phyloP scores from a whole-genome alignment of 73 alveolate genomes.

The Paramecium pentaurelia region DNA sequence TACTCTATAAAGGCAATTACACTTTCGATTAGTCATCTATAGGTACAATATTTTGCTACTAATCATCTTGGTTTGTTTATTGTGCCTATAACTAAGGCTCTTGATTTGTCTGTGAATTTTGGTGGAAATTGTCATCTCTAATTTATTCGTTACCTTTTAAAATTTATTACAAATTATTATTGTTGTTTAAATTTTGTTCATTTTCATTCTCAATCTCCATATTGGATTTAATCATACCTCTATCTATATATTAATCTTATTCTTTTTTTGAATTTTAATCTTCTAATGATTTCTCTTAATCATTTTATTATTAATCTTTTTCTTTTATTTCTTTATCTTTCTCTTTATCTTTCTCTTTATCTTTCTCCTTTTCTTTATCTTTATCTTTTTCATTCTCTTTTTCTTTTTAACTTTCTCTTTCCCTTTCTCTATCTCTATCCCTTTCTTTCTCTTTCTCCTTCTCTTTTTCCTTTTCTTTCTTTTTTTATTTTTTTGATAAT shows the following conservation, averaged over 20 bases:
- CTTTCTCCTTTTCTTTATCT: not conserved
- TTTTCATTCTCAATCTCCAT: constrained; percentile 18
- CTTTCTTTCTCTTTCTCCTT: not conserved
- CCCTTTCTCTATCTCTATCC: not conserved
- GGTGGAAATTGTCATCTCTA: not conserved
- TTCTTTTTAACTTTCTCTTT: not conserved
- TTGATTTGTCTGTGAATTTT: not conserved
- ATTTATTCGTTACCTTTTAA: not conserved
- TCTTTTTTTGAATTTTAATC: not conserved
- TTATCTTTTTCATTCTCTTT: not conserved
- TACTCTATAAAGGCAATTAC: constrained; percentile 27
- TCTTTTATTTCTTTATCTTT: not conserved
- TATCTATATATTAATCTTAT: not conserved
- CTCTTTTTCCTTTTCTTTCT: not conserved
- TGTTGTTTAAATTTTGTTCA: not conserved
- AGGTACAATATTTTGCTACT: not conserved
- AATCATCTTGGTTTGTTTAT: not conserved
- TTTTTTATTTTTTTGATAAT: not conserved
- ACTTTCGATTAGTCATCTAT: not conserved
- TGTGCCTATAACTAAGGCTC: not conserved
- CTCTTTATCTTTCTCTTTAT: not conserved
- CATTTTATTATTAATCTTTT: not conserved
- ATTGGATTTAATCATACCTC: constrained; percentile 30
- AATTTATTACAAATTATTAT: not conserved
- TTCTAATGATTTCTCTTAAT: not conserved